These are phyloP conservation scores for Fusarium sp. DNA, from an alignment of 2,329 filamentous ascomycete genomes.

Conservation along the genomic window DNA sequence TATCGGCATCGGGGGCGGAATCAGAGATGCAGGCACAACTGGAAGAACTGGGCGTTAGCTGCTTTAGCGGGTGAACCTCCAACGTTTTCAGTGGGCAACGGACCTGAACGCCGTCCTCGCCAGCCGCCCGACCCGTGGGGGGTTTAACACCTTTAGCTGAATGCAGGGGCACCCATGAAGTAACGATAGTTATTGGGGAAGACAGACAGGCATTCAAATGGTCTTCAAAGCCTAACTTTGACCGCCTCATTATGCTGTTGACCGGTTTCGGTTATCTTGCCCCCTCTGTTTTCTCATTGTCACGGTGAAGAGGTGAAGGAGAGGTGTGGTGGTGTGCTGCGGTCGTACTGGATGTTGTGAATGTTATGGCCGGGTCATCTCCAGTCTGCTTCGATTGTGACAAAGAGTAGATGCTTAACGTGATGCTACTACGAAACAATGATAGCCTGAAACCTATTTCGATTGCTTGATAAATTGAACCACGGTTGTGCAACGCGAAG, in stretches of 20 bases:
- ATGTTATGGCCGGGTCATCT: constrained; percentile 14
- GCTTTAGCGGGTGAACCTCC: constrained; percentile 4
- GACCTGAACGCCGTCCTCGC: constrained; percentile 1
- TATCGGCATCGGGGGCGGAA: constrained; percentile 32
- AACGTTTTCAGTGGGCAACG: constrained; percentile 25
- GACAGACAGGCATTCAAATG: constrained; percentile 11
- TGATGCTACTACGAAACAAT: background rate
- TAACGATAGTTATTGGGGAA: background rate
- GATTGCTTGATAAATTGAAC: background rate
- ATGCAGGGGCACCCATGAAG: constrained; percentile 31
- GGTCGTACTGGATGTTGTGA: background rate
- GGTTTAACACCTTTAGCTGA: constrained; percentile 8
- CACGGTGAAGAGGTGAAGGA: background rate
- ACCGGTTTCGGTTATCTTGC: constrained; percentile 27
- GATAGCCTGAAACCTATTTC: background rate
- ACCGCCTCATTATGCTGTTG: constrained; percentile 27
- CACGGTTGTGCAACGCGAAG: background rate
- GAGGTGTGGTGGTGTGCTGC: background rate
- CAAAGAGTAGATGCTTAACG: background rate
- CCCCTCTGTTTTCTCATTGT: constrained; percentile 21
- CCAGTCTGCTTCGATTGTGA: background rate
- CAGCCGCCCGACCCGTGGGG: constrained; percentile 3
- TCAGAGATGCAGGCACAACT: background rate
- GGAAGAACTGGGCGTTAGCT: background rate
- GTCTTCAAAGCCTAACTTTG: constrained; percentile 8